A percentile compares a stretch with the other conserved stretches of the same genome.
phyloP scores from a whole-genome alignment of 2,329 filamentous ascomycete species.

The Trichoderma gracile region DNA sequence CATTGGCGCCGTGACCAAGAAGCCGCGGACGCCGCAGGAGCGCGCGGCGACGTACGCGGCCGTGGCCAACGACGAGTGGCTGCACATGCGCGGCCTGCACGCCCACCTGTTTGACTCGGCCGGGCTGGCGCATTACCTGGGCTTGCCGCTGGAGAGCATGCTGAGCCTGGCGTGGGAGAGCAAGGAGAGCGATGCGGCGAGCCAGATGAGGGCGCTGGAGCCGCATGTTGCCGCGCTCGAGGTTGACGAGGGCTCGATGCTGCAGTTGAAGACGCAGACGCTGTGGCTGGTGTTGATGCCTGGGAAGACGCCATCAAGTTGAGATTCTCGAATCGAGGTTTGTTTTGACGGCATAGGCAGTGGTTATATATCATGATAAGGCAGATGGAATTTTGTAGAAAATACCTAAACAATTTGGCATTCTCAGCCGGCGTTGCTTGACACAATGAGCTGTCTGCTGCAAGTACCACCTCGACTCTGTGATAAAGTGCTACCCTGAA shows the following conservation, averaged over 20 bases:
- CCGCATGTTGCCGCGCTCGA: slow-evolving; percentile 37
- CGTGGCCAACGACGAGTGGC: slow-evolving; percentile 48
- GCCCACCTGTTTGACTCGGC: slow-evolving; percentile 41
- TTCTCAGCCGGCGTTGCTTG: too few species aligned
- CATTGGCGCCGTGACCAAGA: slow-evolving; percentile 38
- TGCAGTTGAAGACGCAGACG: slow-evolving; percentile 35
- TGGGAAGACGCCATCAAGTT: neutral
- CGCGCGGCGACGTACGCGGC: slow-evolving; percentile 45
- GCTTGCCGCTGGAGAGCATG: slow-evolving; percentile 41
- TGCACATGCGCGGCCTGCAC: slow-evolving; percentile 42
- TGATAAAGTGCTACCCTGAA: too few species aligned
- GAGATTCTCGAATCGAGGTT: too few species aligned
- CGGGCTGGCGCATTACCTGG: slow-evolving; percentile 35
- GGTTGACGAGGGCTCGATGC: slow-evolving; percentile 29
- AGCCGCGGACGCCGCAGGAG: slow-evolving; percentile 45
- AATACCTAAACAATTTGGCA: too few species aligned
- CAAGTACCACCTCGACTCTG: too few species aligned
- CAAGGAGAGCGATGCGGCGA: slow-evolving; percentile 28
- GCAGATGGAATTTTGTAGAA: too few species aligned
- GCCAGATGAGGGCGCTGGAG: slow-evolving; percentile 33
- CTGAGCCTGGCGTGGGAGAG: slow-evolving; percentile 40
- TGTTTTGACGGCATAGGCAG: too few species aligned
- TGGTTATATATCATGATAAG: too few species aligned
- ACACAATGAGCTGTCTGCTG: too few species aligned
- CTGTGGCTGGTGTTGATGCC: slow-evolving; percentile 42